Evolutionary conservation across 108 stramenopile genomes (phyloP).

Genomic region (Parmales sp.): DNA sequence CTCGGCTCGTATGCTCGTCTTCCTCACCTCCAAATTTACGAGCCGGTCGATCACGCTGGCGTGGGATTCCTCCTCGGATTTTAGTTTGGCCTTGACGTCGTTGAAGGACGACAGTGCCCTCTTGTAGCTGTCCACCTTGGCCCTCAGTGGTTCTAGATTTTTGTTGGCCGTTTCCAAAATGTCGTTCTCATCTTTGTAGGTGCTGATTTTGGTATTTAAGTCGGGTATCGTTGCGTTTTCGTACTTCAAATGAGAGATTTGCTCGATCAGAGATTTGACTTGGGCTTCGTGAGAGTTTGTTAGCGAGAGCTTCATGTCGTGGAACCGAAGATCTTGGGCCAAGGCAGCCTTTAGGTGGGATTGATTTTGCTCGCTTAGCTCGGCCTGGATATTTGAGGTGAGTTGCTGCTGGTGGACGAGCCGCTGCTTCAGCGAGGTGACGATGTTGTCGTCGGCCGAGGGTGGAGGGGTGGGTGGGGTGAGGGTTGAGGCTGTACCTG

Average conservation of each 20-base stretch:
- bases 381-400: too few species aligned
- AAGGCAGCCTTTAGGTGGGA: too few species aligned
- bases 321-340: too few species aligned
- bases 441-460: background rate
- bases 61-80: background rate
- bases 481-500: background rate
- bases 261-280: too few species aligned
- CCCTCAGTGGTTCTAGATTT: background rate
- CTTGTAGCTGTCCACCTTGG: background rate
- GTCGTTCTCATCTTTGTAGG: background rate
- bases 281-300: too few species aligned
- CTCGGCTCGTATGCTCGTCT: too few species aligned
- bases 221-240: too few species aligned
- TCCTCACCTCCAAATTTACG: background rate
- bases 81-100: background rate
- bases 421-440: background rate
- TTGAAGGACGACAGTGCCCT: background rate
- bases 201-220: too few species aligned
- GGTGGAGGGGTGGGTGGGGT: background rate
- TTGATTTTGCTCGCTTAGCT: too few species aligned
- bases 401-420: too few species aligned
- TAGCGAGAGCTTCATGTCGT: too few species aligned
- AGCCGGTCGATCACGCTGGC: background rate
- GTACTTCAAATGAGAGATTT: too few species aligned
- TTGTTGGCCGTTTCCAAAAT: background rate